Base-by-base conservation (phyloP, 2,329 filamentous ascomycete species). In the Pseudopyricularia javanii region DNA sequence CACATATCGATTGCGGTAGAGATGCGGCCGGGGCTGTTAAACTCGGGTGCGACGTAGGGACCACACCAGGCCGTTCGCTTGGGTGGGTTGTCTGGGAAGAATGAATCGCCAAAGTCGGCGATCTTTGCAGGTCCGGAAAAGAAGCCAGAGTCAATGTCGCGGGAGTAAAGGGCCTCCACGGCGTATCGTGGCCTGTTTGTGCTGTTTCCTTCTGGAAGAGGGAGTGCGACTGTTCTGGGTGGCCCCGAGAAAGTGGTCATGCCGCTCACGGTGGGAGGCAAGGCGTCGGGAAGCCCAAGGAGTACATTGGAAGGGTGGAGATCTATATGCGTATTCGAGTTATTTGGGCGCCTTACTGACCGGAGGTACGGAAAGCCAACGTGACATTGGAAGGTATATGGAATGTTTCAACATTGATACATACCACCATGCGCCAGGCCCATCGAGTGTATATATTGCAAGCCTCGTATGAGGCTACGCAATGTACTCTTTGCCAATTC, bases 401-500 rank as follows among this genome's bases (percentile, higher is more conserved):
- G n/a, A n/a, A n/a, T n/a, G n/a, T n/a, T n/a, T n/a, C n/a, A n/a
- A n/a, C n/a, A n/a, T n/a, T n/a, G n/a, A n/a, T 15, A 15, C 33
- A 15, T 34, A 34, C 33, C 33, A 15, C 33, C 33, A 34, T 34
- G 33, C 33, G 33, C 33, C 8, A 34, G 33, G 15, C 33, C 8
- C 33, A 34, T 34, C 7, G 33, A 34, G 33, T 34, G 33, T 15
- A 15, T 8, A 15, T 8, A 34, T 15, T 34, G 33, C 33, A 34
- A 15, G 33, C 33, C 33, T 15, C 33, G 33, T 7, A 34, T 15
- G 56, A 60, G 6, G 57, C 48, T n/a, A 53, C 51, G 11, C 17
- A 62, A 15, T 58, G 60, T 34, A 57, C 33, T 7, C 33, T 15
- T 34, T 7, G 33, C 33, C 33, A 34, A 15, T 15, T 7, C 8